These are phyloP conservation scores for Colletotrichum gloeosporioides DNA, from an alignment of 2,329 filamentous ascomycete genomes.

Conservation along the genomic window DNA sequence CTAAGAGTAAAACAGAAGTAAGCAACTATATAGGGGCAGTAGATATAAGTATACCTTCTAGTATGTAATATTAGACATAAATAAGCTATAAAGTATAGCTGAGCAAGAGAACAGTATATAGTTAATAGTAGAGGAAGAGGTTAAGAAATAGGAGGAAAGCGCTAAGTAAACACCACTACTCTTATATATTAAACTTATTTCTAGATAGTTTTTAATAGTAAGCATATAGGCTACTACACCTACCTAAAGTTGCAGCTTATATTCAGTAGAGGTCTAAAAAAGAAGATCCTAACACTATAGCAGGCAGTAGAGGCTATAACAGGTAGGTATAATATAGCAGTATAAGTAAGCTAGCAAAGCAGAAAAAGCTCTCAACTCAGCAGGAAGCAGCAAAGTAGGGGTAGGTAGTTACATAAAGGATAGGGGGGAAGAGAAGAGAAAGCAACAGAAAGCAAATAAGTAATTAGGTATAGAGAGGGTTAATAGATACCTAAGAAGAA, in stretches of 20 bases:
- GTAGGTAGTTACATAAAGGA: background rate
- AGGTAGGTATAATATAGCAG: background rate
- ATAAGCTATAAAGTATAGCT: too few relatives aligned
- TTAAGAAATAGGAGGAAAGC: too few relatives aligned
- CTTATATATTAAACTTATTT: too few relatives aligned
- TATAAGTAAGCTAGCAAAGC: background rate
- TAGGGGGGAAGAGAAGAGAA: background rate
- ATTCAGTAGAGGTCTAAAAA: background rate
- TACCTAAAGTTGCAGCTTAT: background rate
- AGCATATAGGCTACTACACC: background rate
- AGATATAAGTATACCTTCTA: too few relatives aligned
- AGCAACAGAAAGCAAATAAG: background rate
- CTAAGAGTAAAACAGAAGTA: too few relatives aligned
- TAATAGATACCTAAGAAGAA: background rate
- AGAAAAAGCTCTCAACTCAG: background rate
- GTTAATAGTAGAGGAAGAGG: too few relatives aligned
- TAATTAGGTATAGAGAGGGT: background rate
- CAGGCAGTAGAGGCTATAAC: background rate
- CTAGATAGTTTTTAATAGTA: too few relatives aligned
- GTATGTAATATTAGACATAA: too few relatives aligned
- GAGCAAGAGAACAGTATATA: too few relatives aligned
- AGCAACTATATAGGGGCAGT: too few relatives aligned
- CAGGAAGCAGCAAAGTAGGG: background rate
- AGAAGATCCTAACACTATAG: background rate
- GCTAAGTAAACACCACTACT: too few relatives aligned